A percentile compares a stretch with the other conserved stretches of the same genome.
Evolutionary conservation across 2,329 filamentous ascomycete genomes (phyloP).

Genomic region (Magnaporthales sp.): DNA sequence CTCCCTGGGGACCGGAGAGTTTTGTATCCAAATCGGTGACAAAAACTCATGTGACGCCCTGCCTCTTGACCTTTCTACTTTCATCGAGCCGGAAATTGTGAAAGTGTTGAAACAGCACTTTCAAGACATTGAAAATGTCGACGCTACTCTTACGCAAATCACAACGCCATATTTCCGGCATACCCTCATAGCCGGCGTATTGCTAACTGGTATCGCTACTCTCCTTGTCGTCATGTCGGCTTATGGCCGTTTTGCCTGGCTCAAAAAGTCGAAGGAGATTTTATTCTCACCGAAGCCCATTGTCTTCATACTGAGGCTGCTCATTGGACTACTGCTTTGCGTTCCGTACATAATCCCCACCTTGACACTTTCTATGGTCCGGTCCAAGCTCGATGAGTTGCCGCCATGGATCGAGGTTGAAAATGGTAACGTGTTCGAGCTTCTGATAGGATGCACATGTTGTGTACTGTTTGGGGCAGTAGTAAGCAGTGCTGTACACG

Average conservation of each 20-base stretch:
- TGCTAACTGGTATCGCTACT: neutral
- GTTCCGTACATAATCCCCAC: neutral
- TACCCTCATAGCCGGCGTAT: neutral
- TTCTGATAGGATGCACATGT: neutral
- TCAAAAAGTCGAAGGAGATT: neutral
- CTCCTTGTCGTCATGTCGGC: neutral
- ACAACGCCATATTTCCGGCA: neutral
- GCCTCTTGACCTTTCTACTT: neutral
- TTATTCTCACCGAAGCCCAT: neutral
- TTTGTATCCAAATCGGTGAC: neutral
- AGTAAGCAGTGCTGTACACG: neutral
- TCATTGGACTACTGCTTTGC: neutral
- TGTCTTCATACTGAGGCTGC: neutral
- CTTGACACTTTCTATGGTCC: neutral
- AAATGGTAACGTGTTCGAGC: neutral
- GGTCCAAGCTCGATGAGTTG: neutral
- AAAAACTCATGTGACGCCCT: neutral
- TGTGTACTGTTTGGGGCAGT: neutral
- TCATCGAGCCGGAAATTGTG: neutral
- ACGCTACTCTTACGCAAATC: neutral
- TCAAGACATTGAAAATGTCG: neutral
- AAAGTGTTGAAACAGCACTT: neutral
- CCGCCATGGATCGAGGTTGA: neutral
- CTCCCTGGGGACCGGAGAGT: neutral
- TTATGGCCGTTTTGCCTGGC: neutral